phyloP scores from a whole-genome alignment of 805 yeast genomes.

The Candida golubevii region DNA sequence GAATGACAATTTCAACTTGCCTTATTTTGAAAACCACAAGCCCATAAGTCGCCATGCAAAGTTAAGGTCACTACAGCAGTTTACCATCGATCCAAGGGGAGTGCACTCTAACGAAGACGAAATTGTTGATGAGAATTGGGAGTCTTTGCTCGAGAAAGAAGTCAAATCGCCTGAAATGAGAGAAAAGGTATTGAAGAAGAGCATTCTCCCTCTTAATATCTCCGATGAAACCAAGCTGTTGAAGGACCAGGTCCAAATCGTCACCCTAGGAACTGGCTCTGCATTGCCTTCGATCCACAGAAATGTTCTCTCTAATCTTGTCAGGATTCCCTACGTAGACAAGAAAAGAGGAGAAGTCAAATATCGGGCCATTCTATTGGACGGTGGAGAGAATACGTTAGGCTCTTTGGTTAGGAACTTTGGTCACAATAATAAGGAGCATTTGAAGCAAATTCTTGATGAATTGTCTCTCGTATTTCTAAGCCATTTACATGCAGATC shows the following conservation, averaged over 20 bases:
- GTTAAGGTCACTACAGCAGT: conserved; percentile 31
- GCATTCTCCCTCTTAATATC: conserved; percentile 20
- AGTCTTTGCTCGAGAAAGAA: conserved; percentile 28
- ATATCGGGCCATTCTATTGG: conserved; percentile 57
- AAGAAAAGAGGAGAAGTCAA: conserved; percentile 15
- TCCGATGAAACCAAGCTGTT: conserved; percentile 17
- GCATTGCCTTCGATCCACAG: conserved; percentile 82
- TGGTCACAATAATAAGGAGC: conserved; percentile 41
- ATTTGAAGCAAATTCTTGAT: conserved; percentile 39
- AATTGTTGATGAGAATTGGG: conserved; percentile 22
- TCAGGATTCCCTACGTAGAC: conserved; percentile 59
- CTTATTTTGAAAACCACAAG: conserved; percentile 21
- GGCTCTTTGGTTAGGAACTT: conserved; percentile 66
- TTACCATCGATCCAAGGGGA: conserved; percentile 21
- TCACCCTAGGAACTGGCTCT: conserved; percentile 90
- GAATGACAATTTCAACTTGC: conserved; percentile 41
- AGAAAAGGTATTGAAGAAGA: conserved; percentile 15
- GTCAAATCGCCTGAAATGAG: conserved; percentile 12
- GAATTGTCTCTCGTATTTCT: conserved; percentile 67
- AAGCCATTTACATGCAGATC: conserved; percentile 96
- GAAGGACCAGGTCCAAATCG: conserved; percentile 56
- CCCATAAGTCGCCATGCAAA: conserved; percentile 16
- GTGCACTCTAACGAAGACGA: conserved; percentile 20
- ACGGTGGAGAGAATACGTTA: conserved; percentile 93
- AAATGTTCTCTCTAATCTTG: conserved; percentile 77